Base-by-base conservation (phyloP, 2,329 filamentous ascomycete genomes). In the Mollisiaceae sp. region DNA sequence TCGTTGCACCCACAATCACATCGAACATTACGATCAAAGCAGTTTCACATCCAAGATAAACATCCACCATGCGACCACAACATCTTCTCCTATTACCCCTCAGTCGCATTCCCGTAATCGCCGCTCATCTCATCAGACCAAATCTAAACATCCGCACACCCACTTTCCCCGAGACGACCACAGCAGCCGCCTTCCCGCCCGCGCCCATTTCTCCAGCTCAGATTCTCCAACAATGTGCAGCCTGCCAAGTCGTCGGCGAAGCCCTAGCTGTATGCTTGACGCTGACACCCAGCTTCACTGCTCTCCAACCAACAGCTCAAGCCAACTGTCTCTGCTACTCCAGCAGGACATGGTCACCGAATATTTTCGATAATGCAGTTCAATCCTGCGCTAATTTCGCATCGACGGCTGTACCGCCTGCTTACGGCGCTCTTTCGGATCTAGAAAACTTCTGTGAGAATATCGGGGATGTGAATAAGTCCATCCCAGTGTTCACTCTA, bases 291-390 rank as follows among this genome's bases (percentile, higher is more conserved):
- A 63, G 63, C 14, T 74, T 74, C 62, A 68, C 69, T 35, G 59
- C 62, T 2, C 64, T 74, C 0, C 61, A 61, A 11, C 67, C 70
- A 8, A 59, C 70, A 11, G 52, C 61, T 18, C 73, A 74, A 64
- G 73, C 73, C 18, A 59, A 66, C 36, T 74, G 73, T 64, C 69
- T 74, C n/a, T 75, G 73, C 55, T 75, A 75, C 55, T 70, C 69
- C 1, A 66, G 64, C 8, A 69, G 67, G 1, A 22, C 56, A 1
- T 75, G 73, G 73, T 59, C 47, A 4, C 73, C 73, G 0, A 56
- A 59, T 5, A 32, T 71, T 8, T 71, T 75, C 58, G 73, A 75
- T 22, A 54, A 59, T 5, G 72, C 72, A 0, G 70, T 73, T 2
- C 63, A 65, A 11, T 66, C 60, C 2, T 75, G 73, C 41, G 72